Conservation (phyloP, 164 flowering plant genomes). For the Tetrastigma voinierianum region DNA sequence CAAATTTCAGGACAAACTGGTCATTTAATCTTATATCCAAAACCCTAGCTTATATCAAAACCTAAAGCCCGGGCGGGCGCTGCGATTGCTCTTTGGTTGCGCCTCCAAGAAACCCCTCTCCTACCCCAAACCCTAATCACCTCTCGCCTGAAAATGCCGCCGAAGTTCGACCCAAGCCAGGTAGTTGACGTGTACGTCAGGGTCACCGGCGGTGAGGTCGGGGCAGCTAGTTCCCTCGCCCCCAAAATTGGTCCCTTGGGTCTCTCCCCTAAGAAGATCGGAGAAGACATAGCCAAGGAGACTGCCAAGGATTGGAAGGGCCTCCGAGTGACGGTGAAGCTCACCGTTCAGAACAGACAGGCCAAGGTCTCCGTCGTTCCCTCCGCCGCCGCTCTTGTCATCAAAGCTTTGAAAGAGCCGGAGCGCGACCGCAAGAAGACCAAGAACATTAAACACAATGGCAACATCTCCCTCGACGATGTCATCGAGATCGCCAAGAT, state of each 20-base stretch:
- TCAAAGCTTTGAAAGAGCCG: slow-evolving; percentile 63
- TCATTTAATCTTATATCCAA: neutral
- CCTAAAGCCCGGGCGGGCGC: neutral
- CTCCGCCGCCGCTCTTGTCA: slow-evolving; percentile 60
- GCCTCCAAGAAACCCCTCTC: neutral
- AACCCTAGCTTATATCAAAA: slow-evolving; percentile 16
- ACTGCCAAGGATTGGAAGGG: slow-evolving; percentile 75
- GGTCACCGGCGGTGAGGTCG: slow-evolving; percentile 67
- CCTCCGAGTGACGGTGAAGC: slow-evolving; percentile 57
- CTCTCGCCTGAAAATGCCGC: slow-evolving; percentile 38
- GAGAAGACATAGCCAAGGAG: slow-evolving; percentile 64
- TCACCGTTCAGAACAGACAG: slow-evolving; percentile 63
- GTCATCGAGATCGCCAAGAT: slow-evolving; percentile 57
- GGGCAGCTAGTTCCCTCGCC: slow-evolving; percentile 64
- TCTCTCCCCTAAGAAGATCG: slow-evolving; percentile 63
- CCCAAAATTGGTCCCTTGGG: slow-evolving; percentile 65
- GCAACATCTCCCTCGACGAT: slow-evolving; percentile 54
- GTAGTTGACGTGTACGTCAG: slow-evolving; percentile 60
- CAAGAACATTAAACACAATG: slow-evolving; percentile 56
- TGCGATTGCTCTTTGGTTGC: neutral
- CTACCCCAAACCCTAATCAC: neutral
- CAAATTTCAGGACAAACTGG: neutral
- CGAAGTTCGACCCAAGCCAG: slow-evolving; percentile 59
- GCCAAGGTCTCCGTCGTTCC: slow-evolving; percentile 64
- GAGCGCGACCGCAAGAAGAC: slow-evolving; percentile 63